phyloP scores from a whole-genome alignment of 257 asterid species.

The Solanum dulcamara region DNA sequence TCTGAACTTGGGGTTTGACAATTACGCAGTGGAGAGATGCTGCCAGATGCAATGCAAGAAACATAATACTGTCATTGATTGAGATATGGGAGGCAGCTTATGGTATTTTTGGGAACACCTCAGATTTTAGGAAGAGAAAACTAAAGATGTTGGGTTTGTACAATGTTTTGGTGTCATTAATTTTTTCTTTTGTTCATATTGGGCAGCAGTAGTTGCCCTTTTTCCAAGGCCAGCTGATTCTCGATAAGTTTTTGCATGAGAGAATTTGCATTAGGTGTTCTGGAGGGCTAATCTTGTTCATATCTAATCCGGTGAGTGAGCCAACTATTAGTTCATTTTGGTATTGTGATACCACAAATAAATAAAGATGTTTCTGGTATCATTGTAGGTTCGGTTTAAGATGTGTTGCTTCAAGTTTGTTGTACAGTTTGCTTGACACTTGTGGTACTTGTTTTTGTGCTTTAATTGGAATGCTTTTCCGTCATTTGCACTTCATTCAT shows the following conservation, averaged over 20 bases:
- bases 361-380: not conserved
- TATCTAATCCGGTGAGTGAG: not conserved
- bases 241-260: constrained; percentile 9
- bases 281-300: not conserved
- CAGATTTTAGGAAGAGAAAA: not conserved
- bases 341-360: not conserved
- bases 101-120: not conserved
- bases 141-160: not conserved
- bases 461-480: not conserved
- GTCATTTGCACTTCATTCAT: not conserved
- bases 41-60: not conserved
- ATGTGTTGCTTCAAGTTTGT: not conserved
- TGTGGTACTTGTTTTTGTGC: not conserved
- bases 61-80: not conserved
- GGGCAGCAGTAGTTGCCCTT: not conserved
- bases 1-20: constrained; percentile 12
- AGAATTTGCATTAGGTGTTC: not conserved
- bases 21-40: not conserved
- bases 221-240: constrained; percentile 6
- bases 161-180: not conserved
- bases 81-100: not conserved
- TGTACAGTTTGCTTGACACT: not conserved
- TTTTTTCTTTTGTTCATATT: not conserved
- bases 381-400: not conserved
- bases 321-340: not conserved